Conservation (phyloP, 768 basidiomycete genomes). For the Pluteus cervinus region DNA sequence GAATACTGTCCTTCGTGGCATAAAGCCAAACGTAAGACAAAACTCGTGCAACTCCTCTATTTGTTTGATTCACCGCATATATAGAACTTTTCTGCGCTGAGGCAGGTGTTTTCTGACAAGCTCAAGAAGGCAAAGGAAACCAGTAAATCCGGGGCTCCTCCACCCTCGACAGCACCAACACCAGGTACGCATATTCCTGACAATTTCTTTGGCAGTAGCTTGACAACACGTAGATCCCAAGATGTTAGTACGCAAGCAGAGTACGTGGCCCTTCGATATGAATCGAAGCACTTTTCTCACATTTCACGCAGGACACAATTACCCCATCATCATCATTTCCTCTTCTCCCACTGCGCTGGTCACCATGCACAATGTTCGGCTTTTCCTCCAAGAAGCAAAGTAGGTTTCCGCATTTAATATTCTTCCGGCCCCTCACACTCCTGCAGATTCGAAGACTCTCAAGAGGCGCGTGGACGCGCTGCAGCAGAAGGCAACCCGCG, state of each 20-base stretch:
- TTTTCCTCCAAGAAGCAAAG: slow-evolving; percentile 86
- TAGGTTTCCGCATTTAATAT: slow-evolving; percentile 26
- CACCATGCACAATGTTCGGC: slow-evolving; percentile 97
- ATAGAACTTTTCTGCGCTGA: slow-evolving; percentile 80
- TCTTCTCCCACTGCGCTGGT: slow-evolving; percentile 92
- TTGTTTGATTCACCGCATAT: neutral
- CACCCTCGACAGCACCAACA: slow-evolving; percentile 31
- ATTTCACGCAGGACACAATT: slow-evolving; percentile 52
- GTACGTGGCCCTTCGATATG: slow-evolving; percentile 31
- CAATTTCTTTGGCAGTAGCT: neutral
- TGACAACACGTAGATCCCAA: slow-evolving; percentile 39
- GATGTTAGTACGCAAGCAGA: slow-evolving; percentile 61
- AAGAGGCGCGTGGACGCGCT: slow-evolving; percentile 65
- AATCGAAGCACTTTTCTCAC: neutral
- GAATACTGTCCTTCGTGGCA: slow-evolving; percentile 77
- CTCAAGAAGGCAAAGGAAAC: slow-evolving; percentile 73
- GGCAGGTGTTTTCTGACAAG: slow-evolving; percentile 63
- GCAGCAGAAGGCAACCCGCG: slow-evolving; percentile 65
- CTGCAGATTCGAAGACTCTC: slow-evolving; percentile 65
- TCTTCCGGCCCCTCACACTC: neutral
- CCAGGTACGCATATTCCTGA: slow-evolving; percentile 24
- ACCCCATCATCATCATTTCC: slow-evolving; percentile 96
- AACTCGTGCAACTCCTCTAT: neutral
- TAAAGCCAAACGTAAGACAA: slow-evolving; percentile 70
- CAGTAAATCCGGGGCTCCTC: slow-evolving; percentile 41